Evolutionary conservation across 139 green algal genomes (phyloP), one percentile per base, ranked within the genome.

Genomic region (Chlamydomonas sp.): DNA sequence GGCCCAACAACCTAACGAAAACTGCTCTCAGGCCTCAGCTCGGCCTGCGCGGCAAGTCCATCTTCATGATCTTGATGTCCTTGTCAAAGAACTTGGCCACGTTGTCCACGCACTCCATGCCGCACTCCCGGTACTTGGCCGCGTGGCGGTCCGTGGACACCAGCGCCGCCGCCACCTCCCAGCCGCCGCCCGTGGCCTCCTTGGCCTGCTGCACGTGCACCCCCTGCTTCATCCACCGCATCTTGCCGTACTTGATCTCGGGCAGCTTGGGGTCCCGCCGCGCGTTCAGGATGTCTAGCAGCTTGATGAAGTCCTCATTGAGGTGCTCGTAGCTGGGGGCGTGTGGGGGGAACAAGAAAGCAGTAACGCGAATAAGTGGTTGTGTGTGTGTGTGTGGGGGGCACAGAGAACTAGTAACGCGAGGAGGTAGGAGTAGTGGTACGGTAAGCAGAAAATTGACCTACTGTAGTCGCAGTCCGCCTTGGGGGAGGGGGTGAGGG

Each of bases 221-320:
- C 18, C 84, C 84, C 84, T 88, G 84, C 84, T 88, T 88, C 61
- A 72, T 80, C 84, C 84, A 88, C 1, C 84, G 75, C 2, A 88
- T 82, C 4, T 18, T 16, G 20, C 10, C 12, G 10, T 20, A n/a
- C 7, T 61, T 57, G 75, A 88, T 83, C 75, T 77, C 84, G 4
- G 84, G 84, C 84, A 88, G 84, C 18, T 61, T 31, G 3, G 49
- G 57, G 57, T 77, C 75, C 63, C 84, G 84, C 16, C 84, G 75
- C 6, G n/a, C 10, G 84, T 88, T 88, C 1, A 88, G 57, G 64
- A 83, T 77, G n/a, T 83, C 84, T 57, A 88, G 10, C 75, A 88
- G 64, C 60, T 9, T 7, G 14, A 64, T 75, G 17, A 88, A 88
- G 75, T 88, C 84, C 75, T 88, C 17, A 58, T 88, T 49, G 63